Base-by-base conservation (phyloP, 495 filamentous ascomycete genomes). In the Penicillium ucsense region DNA sequence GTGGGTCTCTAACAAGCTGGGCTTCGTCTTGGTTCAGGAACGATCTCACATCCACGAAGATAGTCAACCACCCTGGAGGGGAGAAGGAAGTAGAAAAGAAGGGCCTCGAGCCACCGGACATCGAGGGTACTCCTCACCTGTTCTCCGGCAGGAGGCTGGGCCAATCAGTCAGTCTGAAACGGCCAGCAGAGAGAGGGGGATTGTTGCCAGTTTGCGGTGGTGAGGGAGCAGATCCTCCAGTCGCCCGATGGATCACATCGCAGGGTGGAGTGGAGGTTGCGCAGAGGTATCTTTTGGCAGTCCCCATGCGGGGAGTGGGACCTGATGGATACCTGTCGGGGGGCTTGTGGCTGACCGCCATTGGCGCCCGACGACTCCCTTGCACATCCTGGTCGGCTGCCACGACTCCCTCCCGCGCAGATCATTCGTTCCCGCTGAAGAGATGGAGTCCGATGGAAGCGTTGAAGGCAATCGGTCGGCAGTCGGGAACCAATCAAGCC, bases 41-140 rank as follows among this genome's bases (percentile, higher is more conserved):
- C 40, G 10, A 37, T 48, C 46, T 38, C 41, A 35, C 46, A 48
- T 48, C 46, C 38, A 48, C 46, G 46, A 48, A 42, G 36, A 35
- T 36, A 9, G 43, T 48, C 36, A 52, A 45, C 39, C 41, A 49
- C 31, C 46, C 29, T 40, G 35, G 39, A 37, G 33, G 10, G 45
- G 35, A 31, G 10, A 36, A n/a, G 12, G 31, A 41, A 37, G 30
- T 43, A 39, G 41, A 47, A 9, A 20, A 35, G 41, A 38, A 49
- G 43, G 46, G 51, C 49, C 57, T 56, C 49, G 46, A 48, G 36
- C 35, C 51, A 38, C 47, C 43, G 54, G 52, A 35, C 47, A 35
- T 45, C 52, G 50, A 54, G 48, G 41, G 47, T 43, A 53, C 54
- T 56, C 54, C 54, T 57, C 56, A 56, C 50, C 52, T 58, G 46